Evolutionary conservation across 2,329 filamentous ascomycete species (phyloP).

Genomic region (Cytospora schulzeri): DNA sequence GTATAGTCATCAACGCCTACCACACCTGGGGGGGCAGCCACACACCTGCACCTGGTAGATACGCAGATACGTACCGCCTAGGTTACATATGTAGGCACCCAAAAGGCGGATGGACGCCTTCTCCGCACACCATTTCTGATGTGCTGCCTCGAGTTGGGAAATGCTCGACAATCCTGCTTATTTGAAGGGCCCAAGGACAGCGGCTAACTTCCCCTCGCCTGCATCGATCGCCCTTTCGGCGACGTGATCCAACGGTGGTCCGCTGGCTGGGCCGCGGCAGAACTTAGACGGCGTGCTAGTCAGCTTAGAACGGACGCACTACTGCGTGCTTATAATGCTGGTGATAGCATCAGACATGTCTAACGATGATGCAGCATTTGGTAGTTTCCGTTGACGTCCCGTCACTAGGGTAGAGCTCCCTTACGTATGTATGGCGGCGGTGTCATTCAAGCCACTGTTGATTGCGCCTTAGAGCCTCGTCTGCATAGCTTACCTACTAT

Average conservation of each 20-base stretch:
- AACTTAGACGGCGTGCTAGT: background rate
- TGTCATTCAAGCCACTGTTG: background rate
- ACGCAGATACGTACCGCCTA: no score
- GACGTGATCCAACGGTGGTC: background rate
- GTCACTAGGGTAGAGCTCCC: background rate
- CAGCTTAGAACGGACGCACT: background rate
- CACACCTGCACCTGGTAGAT: no score
- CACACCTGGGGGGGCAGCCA: no score
- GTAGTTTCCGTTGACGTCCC: background rate
- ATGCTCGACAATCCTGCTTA: background rate
- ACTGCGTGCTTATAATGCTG: background rate
- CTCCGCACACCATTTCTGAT: background rate
- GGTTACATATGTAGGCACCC: background rate
- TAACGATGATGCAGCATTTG: background rate
- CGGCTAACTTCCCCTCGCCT: no score
- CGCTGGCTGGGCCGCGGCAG: background rate
- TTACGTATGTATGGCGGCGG: background rate
- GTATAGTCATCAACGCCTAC: no score
- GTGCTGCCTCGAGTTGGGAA: background rate
- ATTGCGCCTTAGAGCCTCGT: background rate
- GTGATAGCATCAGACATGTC: background rate
- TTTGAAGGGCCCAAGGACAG: background rate
- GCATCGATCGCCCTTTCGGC: no score
- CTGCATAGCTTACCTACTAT: background rate
- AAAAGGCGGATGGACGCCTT: background rate